phyloP scores from a whole-genome alignment of 345 rosid species.

The Firmiana major region DNA sequence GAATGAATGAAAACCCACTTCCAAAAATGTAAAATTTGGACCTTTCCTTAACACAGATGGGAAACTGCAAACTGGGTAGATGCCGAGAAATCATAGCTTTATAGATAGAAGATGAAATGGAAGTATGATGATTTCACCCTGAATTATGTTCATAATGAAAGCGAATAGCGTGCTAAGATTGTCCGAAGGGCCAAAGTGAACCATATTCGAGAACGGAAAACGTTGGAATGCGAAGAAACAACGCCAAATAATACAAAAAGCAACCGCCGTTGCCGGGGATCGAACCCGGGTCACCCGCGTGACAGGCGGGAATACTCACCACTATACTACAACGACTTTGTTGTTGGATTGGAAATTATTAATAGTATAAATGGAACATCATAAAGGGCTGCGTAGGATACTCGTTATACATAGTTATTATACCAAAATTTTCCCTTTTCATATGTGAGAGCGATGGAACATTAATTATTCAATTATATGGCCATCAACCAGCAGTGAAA shows the following conservation, averaged over 20 bases:
- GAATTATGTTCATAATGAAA: not conserved
- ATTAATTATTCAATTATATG: not conserved
- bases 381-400: too few relatives aligned
- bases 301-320: conserved; percentile 97
- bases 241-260: not conserved
- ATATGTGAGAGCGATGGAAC: not conserved
- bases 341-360: too few relatives aligned
- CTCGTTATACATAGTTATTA: too few relatives aligned
- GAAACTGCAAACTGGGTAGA: too few relatives aligned
- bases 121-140: not conserved
- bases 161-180: not conserved
- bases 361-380: too few relatives aligned
- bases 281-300: conserved; percentile 99
- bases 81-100: not conserved
- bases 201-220: not conserved
- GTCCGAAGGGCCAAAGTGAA: not conserved
- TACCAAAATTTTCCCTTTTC: too few relatives aligned
- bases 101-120: not conserved
- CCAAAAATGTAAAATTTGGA: not conserved
- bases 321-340: conserved; percentile 88
- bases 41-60: not conserved
- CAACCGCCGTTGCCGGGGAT: conserved; percentile 84
- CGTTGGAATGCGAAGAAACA: not conserved
- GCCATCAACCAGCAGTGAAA: not conserved
- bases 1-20: not conserved